These are phyloP conservation scores for Westerdykella sp. DNA, from an alignment of 2,329 filamentous ascomycete genomes.

Conservation along the genomic window DNA sequence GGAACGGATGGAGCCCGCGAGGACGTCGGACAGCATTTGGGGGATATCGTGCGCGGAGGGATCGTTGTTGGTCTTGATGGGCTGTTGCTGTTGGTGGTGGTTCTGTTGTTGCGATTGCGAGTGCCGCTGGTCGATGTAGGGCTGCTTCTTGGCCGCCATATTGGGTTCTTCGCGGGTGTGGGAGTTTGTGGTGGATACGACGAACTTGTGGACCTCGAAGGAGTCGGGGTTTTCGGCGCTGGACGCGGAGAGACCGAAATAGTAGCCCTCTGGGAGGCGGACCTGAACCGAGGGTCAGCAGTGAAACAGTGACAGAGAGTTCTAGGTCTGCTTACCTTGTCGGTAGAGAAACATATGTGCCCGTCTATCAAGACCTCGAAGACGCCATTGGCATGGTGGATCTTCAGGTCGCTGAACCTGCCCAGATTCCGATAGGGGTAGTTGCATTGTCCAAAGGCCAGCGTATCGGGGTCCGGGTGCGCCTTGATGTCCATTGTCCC, in stretches of 20 bases:
- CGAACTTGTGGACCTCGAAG: slow-evolving; percentile 86
- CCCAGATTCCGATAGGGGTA: slow-evolving; percentile 90
- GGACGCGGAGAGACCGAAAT: slow-evolving; percentile 79
- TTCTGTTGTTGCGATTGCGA: slow-evolving; percentile 25
- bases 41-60: slow-evolving; percentile 24
- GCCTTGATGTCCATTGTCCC: slow-evolving; percentile 71
- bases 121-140: slow-evolving; percentile 6
- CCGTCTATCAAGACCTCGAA: slow-evolving; percentile 80
- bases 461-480: slow-evolving; percentile 69
- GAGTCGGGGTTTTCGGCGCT: slow-evolving; percentile 90
- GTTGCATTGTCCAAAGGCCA: slow-evolving; percentile 90
- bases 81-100: slow-evolving; percentile 25
- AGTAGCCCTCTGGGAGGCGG: slow-evolving; percentile 70
- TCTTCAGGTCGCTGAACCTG: slow-evolving; percentile 69
- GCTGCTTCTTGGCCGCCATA: neutral
- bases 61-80: slow-evolving; percentile 23
- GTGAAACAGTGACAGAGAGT: no score
- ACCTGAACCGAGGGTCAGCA: slow-evolving; percentile 45
- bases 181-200: slow-evolving; percentile 54
- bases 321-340: slow-evolving; percentile 44
- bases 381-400: slow-evolving; percentile 58
- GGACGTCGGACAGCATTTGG: slow-evolving; percentile 39
- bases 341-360: slow-evolving; percentile 72
- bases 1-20: slow-evolving; percentile 41
- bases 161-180: slow-evolving; percentile 29